Evolutionary conservation across 1,284 basidiomycete species (phyloP).

Genomic region (Irpex rosettiformis): DNA sequence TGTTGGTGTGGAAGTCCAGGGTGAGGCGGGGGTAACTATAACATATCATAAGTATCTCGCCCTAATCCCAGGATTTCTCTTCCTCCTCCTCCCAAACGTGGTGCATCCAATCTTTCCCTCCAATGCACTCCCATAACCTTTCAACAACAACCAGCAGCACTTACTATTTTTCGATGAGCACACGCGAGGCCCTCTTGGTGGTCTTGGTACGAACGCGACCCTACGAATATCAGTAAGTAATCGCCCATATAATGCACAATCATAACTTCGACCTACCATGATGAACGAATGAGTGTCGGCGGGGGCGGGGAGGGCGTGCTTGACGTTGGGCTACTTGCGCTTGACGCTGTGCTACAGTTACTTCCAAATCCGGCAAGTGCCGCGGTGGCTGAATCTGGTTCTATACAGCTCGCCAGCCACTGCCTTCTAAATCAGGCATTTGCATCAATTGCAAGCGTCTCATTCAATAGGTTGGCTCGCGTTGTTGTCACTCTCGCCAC

Average conservation of each 20-base stretch:
- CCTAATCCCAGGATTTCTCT: not conserved
- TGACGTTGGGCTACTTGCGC: slow-evolving; percentile 22
- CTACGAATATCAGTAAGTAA: slow-evolving; percentile 40
- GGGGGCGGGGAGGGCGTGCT: slow-evolving; percentile 20
- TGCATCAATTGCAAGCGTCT: not conserved
- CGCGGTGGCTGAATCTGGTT: slow-evolving; percentile 16
- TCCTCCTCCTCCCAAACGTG: not conserved
- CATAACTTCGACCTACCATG: slow-evolving; percentile 22
- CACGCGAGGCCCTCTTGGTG: slow-evolving; percentile 98
- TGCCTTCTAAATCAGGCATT: not conserved
- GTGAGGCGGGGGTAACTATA: slow-evolving; percentile 90
- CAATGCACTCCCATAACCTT: not conserved
- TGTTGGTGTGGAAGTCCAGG: slow-evolving; percentile 99
- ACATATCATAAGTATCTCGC: slow-evolving; percentile 4
- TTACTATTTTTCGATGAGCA: slow-evolving; percentile 99
- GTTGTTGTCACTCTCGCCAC: slow-evolving; percentile 13
- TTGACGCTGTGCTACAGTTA: slow-evolving; percentile 11
- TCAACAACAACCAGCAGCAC: slow-evolving; percentile 31
- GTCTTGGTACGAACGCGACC: slow-evolving; percentile 99
- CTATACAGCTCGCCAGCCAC: slow-evolving; percentile 15
- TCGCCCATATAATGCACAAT: not conserved
- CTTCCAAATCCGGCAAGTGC: slow-evolving; percentile 14
- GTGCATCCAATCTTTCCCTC: not conserved
- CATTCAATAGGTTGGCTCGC: slow-evolving; percentile 10
- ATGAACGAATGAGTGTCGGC: slow-evolving; percentile 24